Base-by-base conservation (phyloP, 352 stramenopile genomes). In the Lagenidium sp. region DNA sequence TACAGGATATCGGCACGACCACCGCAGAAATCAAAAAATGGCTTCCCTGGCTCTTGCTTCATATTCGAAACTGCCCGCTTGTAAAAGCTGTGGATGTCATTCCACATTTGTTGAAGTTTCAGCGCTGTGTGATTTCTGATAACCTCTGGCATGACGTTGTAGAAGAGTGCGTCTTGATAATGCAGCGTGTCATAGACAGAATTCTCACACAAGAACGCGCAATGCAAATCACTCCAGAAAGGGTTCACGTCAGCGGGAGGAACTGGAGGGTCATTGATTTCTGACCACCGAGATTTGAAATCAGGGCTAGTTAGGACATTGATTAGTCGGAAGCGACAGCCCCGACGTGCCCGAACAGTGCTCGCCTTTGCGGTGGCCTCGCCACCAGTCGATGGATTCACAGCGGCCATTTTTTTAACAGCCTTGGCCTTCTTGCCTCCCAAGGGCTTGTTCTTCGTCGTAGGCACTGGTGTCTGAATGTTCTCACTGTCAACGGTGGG, bases 271-370 rank as follows among this genome's bases (percentile, higher is more conserved):
- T 23, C 23, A 26, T 54, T 53, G 65, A 83, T 82, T 22, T 81
- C 67, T 16, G 26, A 22, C 73, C 73, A 85, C 4, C 69, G 67
- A 5, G 41, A 40, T 35, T 64, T 70, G 32, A 82, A 85, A 7
- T 71, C 57, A 25, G 67, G 63, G 48, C 65, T 83, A 20, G 83
- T 49, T 29, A 85, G 51, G 31, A 80, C 65, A 41, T 85, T 85
- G 24, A 85, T 78, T 12, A 85, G 53, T 26, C 73, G 73, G 52
- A 85, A 85, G 39, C 70, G 70, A 35, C 73, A 85, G 29, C 69
- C 63, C 28, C 73, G 73, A 19, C 66, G 68, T 6, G 66, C 44
- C 16, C 68, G 65, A 12, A 56, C 47, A 23, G 37, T 28, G 23
- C 38, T 31, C 29, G 30, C 19, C 19, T 13, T 31, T 7, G 22